Evolutionary conservation across 2,329 filamentous ascomycete species (phyloP).

Genomic region (Pseudogymnoascus sp.): DNA sequence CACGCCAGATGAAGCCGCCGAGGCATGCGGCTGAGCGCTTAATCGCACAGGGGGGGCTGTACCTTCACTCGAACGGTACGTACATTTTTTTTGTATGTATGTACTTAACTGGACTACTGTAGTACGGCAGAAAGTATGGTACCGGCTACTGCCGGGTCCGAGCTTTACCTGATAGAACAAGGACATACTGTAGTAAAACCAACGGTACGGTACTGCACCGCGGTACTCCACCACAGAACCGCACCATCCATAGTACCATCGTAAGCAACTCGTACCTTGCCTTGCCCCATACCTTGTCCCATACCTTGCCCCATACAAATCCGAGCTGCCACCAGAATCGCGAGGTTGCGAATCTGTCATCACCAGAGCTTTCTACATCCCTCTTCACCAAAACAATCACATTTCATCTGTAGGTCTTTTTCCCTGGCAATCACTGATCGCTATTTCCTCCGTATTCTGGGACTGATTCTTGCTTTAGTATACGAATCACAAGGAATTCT

Average conservation of each 20-base stretch:
- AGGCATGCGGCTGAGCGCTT: not conserved
- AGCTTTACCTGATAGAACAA: not conserved
- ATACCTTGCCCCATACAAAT: not conserved
- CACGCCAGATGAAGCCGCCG: not conserved
- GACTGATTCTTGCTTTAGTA: not conserved
- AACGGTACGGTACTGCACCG: not conserved
- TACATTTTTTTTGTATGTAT: not conserved
- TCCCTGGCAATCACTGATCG: not conserved
- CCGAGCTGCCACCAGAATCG: not conserved
- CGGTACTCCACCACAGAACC: not conserved
- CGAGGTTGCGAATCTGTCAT: constrained; percentile 2
- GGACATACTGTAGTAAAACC: too few relatives aligned
- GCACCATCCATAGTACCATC: not conserved
- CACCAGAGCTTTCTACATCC: not conserved
- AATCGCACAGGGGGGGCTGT: not conserved
- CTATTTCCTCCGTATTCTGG: not conserved
- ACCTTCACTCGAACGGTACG: not conserved
- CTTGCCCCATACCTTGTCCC: not conserved
- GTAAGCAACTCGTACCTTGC: not conserved
- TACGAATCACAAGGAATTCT: not conserved
- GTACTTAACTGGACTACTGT: not conserved
- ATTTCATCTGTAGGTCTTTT: not conserved
- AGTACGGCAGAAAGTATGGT: not conserved
- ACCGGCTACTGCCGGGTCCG: not conserved
- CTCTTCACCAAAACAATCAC: constrained; percentile 4